A percentile compares a stretch with the other conserved stretches of the same genome.
These are phyloP conservation scores for Penicillium soppii DNA, from an alignment of 495 filamentous ascomycete genomes.

Conservation along the genomic window DNA sequence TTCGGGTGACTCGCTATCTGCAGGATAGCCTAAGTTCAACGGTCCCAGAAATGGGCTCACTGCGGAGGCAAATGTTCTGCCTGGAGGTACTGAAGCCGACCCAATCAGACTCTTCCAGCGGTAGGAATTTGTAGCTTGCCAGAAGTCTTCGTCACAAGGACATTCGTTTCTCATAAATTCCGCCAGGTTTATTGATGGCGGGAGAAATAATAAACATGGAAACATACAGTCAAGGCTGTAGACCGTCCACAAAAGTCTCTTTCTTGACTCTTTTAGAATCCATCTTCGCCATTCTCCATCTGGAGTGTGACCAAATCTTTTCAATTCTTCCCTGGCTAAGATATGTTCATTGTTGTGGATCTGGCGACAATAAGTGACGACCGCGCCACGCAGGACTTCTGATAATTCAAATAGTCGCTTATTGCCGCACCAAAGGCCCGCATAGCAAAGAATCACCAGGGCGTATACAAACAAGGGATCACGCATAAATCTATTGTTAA, in stretches of 20 bases:
- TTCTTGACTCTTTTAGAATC: slow-evolving; percentile 4
- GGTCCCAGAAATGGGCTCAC: slow-evolving; percentile 7
- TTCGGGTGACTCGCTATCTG: background rate
- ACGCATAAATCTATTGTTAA: slow-evolving; percentile 9
- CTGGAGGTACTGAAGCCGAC: slow-evolving; percentile 7
- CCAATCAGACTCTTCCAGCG: slow-evolving; percentile 7
- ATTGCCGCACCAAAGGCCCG: slow-evolving; percentile 10
- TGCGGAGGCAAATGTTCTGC: slow-evolving; percentile 3
- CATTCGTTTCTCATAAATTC: slow-evolving; percentile 7
- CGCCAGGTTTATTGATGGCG: slow-evolving; percentile 1
- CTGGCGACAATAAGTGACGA: slow-evolving; percentile 4
- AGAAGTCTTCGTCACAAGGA: slow-evolving; percentile 11
- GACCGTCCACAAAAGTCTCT: slow-evolving; percentile 6
- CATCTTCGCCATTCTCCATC: slow-evolving; percentile 4
- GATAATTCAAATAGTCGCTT: slow-evolving; percentile 9
- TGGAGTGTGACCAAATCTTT: background rate
- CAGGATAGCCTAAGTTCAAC: background rate
- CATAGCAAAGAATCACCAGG: slow-evolving; percentile 1
- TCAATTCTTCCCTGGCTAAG: background rate
- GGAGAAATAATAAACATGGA: slow-evolving; percentile 10
- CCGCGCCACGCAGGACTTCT: background rate
- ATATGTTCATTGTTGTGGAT: background rate
- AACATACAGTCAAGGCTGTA: slow-evolving; percentile 10
- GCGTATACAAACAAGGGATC: slow-evolving; percentile 8
- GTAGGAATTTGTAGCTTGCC: slow-evolving; percentile 6